Percentiles rank a stretch among this genome's conserved stretches.
Evolutionary conservation across 805 yeast species (phyloP).

Genomic region (Saccharomycopsis vini): DNA sequence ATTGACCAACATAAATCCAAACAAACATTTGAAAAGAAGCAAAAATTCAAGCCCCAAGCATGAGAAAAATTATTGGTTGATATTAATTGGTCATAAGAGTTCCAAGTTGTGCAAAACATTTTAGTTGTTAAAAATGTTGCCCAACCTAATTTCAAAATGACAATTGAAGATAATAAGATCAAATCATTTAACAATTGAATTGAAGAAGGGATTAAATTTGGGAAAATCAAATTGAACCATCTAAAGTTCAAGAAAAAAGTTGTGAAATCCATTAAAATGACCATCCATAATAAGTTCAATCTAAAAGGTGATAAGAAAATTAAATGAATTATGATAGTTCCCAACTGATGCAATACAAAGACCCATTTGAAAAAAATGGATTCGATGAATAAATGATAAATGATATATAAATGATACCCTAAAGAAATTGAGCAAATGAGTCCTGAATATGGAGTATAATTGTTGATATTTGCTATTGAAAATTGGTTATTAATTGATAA

Average conservation of each 20-base stretch:
- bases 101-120: neutral
- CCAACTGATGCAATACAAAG: constrained; percentile 65
- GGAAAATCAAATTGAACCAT: constrained; percentile 74
- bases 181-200: neutral
- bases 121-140: too few species aligned
- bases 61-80: too few species aligned
- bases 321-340: constrained; percentile 62
- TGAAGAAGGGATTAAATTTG: constrained; percentile 35
- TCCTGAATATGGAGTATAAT: constrained; percentile 61
- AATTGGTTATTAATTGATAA: too few species aligned
- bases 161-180: neutral
- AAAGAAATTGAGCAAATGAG: constrained; percentile 53
- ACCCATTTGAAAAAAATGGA: constrained; percentile 54
- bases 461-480: constrained; percentile 41
- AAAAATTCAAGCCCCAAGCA: too few species aligned
- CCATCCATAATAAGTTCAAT: constrained; percentile 71
- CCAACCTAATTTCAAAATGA: neutral
- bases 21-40: too few species aligned
- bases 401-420: constrained; percentile 87
- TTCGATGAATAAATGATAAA: constrained; percentile 50
- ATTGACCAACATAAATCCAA: neutral
- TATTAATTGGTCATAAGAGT: too few species aligned
- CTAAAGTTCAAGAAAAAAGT: constrained; percentile 84
- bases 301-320: constrained; percentile 59
- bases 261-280: constrained; percentile 72